Evolutionary conservation across 352 stramenopile genomes (phyloP).

Genomic region (Phytopythium sindhum): DNA sequence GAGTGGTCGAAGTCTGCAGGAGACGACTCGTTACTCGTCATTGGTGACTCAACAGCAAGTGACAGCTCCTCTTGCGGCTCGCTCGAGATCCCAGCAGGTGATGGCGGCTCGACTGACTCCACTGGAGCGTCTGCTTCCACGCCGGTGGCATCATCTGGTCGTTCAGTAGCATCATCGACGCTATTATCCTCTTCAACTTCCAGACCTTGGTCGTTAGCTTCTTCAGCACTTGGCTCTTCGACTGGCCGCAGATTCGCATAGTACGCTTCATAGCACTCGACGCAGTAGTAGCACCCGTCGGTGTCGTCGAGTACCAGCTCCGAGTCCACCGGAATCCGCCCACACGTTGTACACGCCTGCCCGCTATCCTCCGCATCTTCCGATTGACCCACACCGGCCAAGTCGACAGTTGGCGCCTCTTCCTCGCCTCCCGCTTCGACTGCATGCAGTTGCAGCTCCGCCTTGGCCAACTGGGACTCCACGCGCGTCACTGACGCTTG

Average conservation of each 20-base stretch:
- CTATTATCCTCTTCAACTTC: too few species aligned
- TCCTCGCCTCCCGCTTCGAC: slow-evolving; percentile 4
- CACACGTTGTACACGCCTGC: slow-evolving; percentile 52
- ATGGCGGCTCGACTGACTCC: not conserved
- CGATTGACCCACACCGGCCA: too few species aligned
- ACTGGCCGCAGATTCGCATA: slow-evolving; percentile 29
- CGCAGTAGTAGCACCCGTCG: slow-evolving; percentile 69
- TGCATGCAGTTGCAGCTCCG: slow-evolving; percentile 13
- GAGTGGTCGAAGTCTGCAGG: not conserved
- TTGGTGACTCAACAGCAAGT: not conserved
- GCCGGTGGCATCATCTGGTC: not conserved
- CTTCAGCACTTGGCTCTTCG: not conserved
- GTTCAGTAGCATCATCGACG: not conserved
- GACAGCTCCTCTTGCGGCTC: not conserved
- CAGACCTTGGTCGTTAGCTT: not conserved
- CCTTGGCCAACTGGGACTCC: slow-evolving; percentile 12
- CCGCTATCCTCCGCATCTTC: not conserved
- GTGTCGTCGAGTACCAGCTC: slow-evolving; percentile 52
- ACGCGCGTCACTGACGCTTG: slow-evolving; percentile 24
- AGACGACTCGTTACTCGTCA: too few species aligned
- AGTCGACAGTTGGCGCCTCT: not conserved
- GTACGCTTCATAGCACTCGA: slow-evolving; percentile 61
- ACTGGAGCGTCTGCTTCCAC: not conserved
- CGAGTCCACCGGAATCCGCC: slow-evolving; percentile 3
- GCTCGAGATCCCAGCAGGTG: not conserved